Conservation (phyloP, 1,284 basidiomycete species). For the Vanrija sp. region DNA sequence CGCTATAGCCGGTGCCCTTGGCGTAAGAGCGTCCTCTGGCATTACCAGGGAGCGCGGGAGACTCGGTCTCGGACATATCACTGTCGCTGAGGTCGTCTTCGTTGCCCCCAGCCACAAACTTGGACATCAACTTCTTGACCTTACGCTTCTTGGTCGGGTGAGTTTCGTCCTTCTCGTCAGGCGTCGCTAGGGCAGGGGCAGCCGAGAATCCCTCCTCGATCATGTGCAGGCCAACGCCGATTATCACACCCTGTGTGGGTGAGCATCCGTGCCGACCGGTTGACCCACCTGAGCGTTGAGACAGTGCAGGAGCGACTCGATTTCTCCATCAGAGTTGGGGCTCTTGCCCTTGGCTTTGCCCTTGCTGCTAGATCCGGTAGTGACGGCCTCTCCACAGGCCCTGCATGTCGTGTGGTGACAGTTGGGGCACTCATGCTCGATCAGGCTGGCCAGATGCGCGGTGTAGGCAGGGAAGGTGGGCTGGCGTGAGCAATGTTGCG, state of each 20-base stretch:
- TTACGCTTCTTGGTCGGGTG: conserved; percentile 48
- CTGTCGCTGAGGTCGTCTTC: conserved; percentile 55
- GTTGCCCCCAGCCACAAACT: conserved; percentile 32
- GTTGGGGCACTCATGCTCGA: conserved; percentile 60
- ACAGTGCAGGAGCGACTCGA: conserved; percentile 74
- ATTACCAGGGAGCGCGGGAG: conserved; percentile 20
- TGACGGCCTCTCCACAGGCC: conserved; percentile 68
- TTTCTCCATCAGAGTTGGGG: conserved; percentile 25
- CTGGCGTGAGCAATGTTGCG: conserved; percentile 48
- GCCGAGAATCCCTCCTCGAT: conserved; percentile 29
- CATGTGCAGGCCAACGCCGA: conserved; percentile 71
- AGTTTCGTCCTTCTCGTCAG: conserved; percentile 28
- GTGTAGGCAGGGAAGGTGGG: conserved; percentile 67
- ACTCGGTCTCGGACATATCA: conserved; percentile 33
- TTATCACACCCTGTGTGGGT: conserved; percentile 62
- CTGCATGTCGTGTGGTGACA: conserved; percentile 70
- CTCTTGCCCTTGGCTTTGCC: conserved; percentile 11
- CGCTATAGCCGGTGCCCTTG: conserved; percentile 80
- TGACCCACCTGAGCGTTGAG: conserved; percentile 59
- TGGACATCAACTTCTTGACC: not conserved
- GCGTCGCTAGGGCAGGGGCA: not conserved
- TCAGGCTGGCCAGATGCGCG: conserved; percentile 58
- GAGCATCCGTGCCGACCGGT: not conserved
- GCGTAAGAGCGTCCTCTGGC: conserved; percentile 48
- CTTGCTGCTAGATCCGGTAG: conserved; percentile 2